Conservation (phyloP, 768 basidiomycete genomes). For the Tubosaeta sp. region DNA sequence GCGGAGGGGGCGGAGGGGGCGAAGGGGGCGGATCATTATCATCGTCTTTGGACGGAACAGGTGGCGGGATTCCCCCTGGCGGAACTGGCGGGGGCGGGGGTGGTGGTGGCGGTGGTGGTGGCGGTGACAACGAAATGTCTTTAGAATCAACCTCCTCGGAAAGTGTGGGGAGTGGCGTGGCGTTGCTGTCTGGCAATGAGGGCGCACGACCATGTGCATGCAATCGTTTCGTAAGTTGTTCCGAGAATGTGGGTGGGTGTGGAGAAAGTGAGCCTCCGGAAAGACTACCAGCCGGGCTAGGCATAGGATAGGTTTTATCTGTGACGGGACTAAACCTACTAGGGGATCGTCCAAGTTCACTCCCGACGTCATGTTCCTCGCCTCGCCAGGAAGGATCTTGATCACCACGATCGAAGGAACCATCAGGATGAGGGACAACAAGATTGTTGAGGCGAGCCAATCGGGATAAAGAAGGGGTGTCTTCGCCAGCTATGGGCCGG, state of each 20-base stretch:
- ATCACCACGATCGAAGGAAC: constrained; percentile 40
- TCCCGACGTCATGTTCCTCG: constrained; percentile 50
- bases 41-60: constrained; percentile 15
- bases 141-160: constrained; percentile 35
- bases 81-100: constrained; percentile 12
- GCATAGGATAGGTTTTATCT: constrained; percentile 54
- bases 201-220: constrained; percentile 44
- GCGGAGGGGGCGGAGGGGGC: constrained; percentile 28
- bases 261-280: constrained; percentile 32
- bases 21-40: constrained; percentile 28
- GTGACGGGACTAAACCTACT: constrained; percentile 33
- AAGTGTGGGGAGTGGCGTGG: constrained; percentile 35
- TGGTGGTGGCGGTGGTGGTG: constrained; percentile 21
- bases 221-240: constrained; percentile 59
- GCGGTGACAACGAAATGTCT: constrained; percentile 25
- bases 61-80: constrained; percentile 10
- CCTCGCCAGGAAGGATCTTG: constrained; percentile 42
- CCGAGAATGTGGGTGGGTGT: constrained; percentile 50
- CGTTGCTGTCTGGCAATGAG: constrained; percentile 36
- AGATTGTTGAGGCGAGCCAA: constrained; percentile 41
- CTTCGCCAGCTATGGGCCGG: constrained; percentile 28
- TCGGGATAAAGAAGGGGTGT: constrained; percentile 38
- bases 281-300: constrained; percentile 43
- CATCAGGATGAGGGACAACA: constrained; percentile 42
- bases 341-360: constrained; percentile 53